Evolutionary conservation across 768 basidiomycete genomes (phyloP), one percentile per base, ranked within the genome.

Genomic region (Daedaleopsis sinensis): DNA sequence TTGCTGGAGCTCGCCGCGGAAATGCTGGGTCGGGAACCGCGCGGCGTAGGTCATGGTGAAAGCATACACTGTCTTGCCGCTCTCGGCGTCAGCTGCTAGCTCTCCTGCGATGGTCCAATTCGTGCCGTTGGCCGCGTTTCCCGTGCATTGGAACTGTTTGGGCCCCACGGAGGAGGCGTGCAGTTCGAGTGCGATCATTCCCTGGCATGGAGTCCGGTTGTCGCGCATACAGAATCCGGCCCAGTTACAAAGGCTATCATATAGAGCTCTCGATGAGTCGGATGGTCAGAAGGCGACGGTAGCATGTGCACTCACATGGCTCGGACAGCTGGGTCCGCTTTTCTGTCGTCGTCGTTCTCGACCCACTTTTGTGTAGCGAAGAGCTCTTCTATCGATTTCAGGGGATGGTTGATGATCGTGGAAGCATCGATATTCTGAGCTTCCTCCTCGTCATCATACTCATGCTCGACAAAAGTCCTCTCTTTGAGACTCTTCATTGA

Each of bases 391-490:
- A 23, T 5, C 12, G n/a, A 16, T 4, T 19, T 61, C 12, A 69
- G n/a, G 12, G 67, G 63, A 43, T 71, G 58, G 27, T 68, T 72
- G 15, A 72, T 53, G 11, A 68, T 47, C 3, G 62, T 62, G 13
- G 42, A 18, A 1, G 57, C 12, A 44, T 67, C 64, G 21, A 63
- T n/a, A 19, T 68, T 63, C 55, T 65, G 65, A 18, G 46, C 59
- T 47, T 69, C 69, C 48, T 69, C 64, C 38, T 71, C 69, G 51
- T 65, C 64, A 1, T 58, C 52, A 55, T 67, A 66, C 12, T 68
- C 66, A 16, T 64, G 59, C 13, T 56, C 47, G 15, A 9, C 7
- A 11, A 49, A 49, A 21, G 19, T 49, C 19, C 21, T 23, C 47
- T 49, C 47, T 24, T 49, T 49, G 21, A 49, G 21, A 5, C 23